phyloP scores from a whole-genome alignment of 148 eudicot genomes.

The Chenopodium album region DNA sequence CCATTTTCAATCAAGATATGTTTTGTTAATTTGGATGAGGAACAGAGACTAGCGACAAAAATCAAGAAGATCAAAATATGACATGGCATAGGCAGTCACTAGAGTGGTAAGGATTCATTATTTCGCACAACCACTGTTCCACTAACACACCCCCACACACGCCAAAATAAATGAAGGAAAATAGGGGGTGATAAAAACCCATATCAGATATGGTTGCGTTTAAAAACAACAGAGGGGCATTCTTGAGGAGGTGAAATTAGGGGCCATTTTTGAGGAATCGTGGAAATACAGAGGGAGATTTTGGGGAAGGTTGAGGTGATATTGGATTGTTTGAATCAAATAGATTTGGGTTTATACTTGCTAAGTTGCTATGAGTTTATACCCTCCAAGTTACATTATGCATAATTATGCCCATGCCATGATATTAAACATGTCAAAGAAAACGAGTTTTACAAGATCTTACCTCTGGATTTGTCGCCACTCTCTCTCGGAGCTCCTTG shows the following conservation, averaged over 20 bases:
- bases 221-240: too few relatives aligned
- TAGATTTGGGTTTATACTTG: neutral
- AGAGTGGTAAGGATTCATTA: too few relatives aligned
- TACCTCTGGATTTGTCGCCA: slow-evolving; percentile 84
- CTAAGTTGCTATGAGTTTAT: neutral
- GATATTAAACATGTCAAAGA: neutral
- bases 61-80: neutral
- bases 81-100: too few relatives aligned
- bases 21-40: neutral
- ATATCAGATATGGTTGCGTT: too few relatives aligned
- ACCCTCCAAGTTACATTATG: neutral
- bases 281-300: neutral
- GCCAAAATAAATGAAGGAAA: too few relatives aligned
- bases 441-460: neutral
- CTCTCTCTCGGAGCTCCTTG: slow-evolving; percentile 88
- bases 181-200: too few relatives aligned
- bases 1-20: neutral
- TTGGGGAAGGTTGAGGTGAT: neutral
- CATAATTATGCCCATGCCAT: neutral
- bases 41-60: neutral
- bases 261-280: too few relatives aligned
- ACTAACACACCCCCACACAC: too few relatives aligned
- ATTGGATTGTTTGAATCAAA: neutral
- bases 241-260: too few relatives aligned
- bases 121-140: too few relatives aligned